These are phyloP conservation scores for Saturnispora serradocipensis DNA, from an alignment of 805 yeast genomes.

Conservation along the genomic window DNA sequence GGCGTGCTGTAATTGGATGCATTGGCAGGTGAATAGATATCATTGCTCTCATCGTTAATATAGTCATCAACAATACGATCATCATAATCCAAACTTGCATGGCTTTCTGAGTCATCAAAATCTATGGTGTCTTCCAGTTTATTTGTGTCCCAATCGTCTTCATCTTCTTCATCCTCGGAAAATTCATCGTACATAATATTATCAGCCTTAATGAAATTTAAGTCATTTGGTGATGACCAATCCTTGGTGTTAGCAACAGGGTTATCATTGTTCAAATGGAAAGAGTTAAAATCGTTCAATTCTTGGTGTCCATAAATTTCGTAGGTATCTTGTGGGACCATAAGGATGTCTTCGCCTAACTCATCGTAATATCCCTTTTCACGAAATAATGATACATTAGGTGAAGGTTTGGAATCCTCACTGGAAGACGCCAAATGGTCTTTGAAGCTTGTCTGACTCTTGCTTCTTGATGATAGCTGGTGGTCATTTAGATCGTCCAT, in stretches of 20 bases:
- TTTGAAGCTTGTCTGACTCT: neutral
- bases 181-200: conserved; percentile 24
- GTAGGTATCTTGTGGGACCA: conserved; percentile 26
- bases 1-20: neutral
- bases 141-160: conserved; percentile 21
- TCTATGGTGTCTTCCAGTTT: conserved; percentile 24
- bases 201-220: conserved; percentile 25
- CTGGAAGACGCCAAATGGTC: neutral
- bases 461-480: neutral
- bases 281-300: conserved; percentile 21
- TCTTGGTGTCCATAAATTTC: conserved; percentile 19
- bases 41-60: neutral
- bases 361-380: neutral
- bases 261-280: conserved; percentile 17
- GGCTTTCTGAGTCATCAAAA: conserved; percentile 17
- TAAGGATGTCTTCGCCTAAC: conserved; percentile 19
- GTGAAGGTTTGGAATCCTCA: neutral
- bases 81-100: conserved; percentile 8
- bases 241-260: conserved; percentile 10
- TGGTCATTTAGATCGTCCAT: conserved; percentile 3
- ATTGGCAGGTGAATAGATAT: conserved; percentile 14
- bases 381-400: neutral
- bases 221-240: conserved; percentile 26
- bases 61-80: conserved; percentile 9
- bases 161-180: conserved; percentile 27